Conservation (phyloP, 768 basidiomycete species). For the Calocybe cyanea region DNA sequence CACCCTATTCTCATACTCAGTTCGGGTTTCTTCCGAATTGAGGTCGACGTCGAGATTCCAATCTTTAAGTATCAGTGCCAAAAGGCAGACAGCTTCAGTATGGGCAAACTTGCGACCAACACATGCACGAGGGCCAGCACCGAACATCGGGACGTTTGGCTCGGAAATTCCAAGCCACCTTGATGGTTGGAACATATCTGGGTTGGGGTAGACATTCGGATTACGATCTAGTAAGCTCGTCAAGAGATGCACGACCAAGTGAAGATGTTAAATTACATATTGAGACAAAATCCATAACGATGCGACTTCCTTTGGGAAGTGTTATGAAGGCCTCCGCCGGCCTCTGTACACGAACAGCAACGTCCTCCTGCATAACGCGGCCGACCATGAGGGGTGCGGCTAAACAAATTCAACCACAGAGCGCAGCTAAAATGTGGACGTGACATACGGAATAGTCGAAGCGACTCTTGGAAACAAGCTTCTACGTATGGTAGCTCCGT, state of each 20-base stretch:
- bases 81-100: constrained; percentile 39
- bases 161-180: constrained; percentile 27
- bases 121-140: constrained; percentile 35
- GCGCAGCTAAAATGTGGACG: neutral
- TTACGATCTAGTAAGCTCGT: constrained; percentile 23
- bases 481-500: constrained; percentile 21
- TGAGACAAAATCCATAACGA: constrained; percentile 25
- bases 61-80: constrained; percentile 37
- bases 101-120: constrained; percentile 42
- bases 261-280: constrained; percentile 15
- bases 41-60: constrained; percentile 31
- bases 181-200: constrained; percentile 26
- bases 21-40: neutral
- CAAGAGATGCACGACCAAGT: neutral
- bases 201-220: constrained; percentile 25
- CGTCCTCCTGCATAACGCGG: constrained; percentile 25
- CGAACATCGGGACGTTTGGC: constrained; percentile 19
- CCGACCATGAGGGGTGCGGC: constrained; percentile 22
- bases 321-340: neutral
- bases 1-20: neutral
- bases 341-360: neutral
- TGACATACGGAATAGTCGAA: constrained; percentile 24
- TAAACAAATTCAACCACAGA: neutral
- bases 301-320: constrained; percentile 10
- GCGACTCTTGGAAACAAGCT: constrained; percentile 27